Percentiles rank a stretch among this genome's conserved stretches.
phyloP scores from a whole-genome alignment of 2,329 filamentous ascomycete genomes.

The Acrocalymma vagum region DNA sequence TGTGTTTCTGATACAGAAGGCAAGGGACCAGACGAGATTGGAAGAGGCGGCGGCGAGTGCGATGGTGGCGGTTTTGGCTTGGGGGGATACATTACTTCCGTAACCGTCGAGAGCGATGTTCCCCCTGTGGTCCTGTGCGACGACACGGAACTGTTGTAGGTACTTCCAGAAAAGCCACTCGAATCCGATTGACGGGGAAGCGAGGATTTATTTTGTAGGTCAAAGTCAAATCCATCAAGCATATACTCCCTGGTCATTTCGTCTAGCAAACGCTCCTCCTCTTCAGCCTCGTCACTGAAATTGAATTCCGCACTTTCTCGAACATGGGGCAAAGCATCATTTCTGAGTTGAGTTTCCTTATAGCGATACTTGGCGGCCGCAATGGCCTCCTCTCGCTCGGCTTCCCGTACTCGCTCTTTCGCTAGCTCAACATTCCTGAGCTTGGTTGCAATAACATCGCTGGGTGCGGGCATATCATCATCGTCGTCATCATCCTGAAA shows the following conservation, averaged over 20 bases:
- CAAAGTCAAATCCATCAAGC: constrained; percentile 84
- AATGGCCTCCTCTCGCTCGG: constrained; percentile 73
- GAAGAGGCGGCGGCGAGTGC: constrained; percentile 39
- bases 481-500: constrained; percentile 65
- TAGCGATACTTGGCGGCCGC: constrained; percentile 69
- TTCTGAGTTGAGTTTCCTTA: constrained; percentile 52
- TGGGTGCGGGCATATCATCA: constrained; percentile 51
- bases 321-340: constrained; percentile 55
- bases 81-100: constrained; percentile 64
- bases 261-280: constrained; percentile 69
- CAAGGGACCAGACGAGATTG: constrained; percentile 37
- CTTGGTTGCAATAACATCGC: constrained; percentile 44
- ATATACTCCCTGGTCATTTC: constrained; percentile 87
- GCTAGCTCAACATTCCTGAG: constrained; percentile 74
- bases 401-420: constrained; percentile 77
- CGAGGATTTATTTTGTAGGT: constrained; percentile 71
- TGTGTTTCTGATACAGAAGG: constrained; percentile 42
- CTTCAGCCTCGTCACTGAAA: constrained; percentile 52
- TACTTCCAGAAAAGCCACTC: constrained; percentile 77
- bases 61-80: constrained; percentile 40
- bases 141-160: constrained; percentile 81
- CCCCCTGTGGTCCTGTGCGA: constrained; percentile 76
- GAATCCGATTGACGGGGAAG: constrained; percentile 83
- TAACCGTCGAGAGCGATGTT: constrained; percentile 75
- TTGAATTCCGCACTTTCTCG: constrained; percentile 46